Base-by-base conservation (phyloP, 345 rosid species). In the Adansonia digitata region DNA sequence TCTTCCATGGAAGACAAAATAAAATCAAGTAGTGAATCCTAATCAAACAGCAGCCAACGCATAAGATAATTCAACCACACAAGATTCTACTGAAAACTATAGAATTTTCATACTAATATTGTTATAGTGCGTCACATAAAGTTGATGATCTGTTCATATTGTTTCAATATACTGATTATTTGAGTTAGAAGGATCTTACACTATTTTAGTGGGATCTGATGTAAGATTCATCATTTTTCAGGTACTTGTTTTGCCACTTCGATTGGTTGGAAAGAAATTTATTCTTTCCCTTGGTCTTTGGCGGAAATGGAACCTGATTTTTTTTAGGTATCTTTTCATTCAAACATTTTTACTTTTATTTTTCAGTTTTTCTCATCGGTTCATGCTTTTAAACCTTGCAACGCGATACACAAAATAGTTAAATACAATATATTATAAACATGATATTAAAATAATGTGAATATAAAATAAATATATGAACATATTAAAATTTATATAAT, bases 81-180 rank as follows among this genome's bases (percentile, higher is more conserved):
- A 45, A 45, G 49, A 45, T 45, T 12, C 17, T 45, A 45, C 49
- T 45, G 17, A 45, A 45, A 45, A 49, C 22, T 17, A 49, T 5
- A 49, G 55, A 49, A 49, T 18, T 49, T 49, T 49, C 53, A 17
- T 48, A 17, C 8, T 15, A 48, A 15, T 3, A 48, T 48, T 15
- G 15, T 49, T 49, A 31, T 45, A 45, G 49, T 17, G 55, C 10
- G 26, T 57, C 35, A 27, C 7, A 12, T 43, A 57, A 59, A 60
- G 64, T 60, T 15, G 64, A 15, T n/a, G 0, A 29, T 29, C 18
- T 15, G 18, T 5, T 42, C 51, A 65, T 10, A 2, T 66, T 24
- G 60, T 24, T 3, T 46, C 62, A 31, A 69, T 74, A 31, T 76
- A 49, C 53, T 39, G 73, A 60, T 48, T 7, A 60, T 39, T 76